These are phyloP conservation scores for Sordariomycetes sp. DNA, from an alignment of 2,329 filamentous ascomycete species.

Conservation along the genomic window DNA sequence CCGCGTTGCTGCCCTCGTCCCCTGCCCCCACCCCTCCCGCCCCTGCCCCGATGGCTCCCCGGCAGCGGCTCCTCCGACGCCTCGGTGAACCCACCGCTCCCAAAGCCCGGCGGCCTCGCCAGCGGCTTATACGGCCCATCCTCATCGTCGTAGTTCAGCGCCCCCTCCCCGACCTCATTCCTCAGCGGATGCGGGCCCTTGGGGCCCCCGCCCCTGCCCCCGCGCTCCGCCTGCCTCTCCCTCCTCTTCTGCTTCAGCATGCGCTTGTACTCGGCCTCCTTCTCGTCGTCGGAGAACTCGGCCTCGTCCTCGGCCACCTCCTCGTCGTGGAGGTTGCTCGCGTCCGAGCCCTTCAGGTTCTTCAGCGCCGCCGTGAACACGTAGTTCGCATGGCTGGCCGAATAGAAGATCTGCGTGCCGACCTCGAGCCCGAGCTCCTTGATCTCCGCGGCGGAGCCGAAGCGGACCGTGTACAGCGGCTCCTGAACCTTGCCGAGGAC, in stretches of 20 bases:
- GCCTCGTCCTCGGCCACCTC: slow-evolving; percentile 77
- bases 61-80: slow-evolving; percentile 26
- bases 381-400: slow-evolving; percentile 65
- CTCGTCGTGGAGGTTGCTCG: slow-evolving; percentile 90
- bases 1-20: slow-evolving; percentile 28
- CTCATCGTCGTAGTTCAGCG: slow-evolving; percentile 58
- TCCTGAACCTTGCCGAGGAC: slow-evolving; percentile 77
- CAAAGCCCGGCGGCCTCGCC: slow-evolving; percentile 49
- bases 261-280: slow-evolving; percentile 73
- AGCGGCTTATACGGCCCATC: slow-evolving; percentile 65
- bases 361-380: slow-evolving; percentile 81
- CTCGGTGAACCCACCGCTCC: slow-evolving; percentile 33
- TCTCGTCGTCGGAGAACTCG: slow-evolving; percentile 95
- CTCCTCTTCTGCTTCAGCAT: slow-evolving; percentile 56
- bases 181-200: slow-evolving; percentile 25
- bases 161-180: slow-evolving; percentile 26
- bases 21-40: slow-evolving; percentile 32
- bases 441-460: slow-evolving; percentile 59
- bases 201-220: slow-evolving; percentile 17
- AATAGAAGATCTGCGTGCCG: slow-evolving; percentile 66
- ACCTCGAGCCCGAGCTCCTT: slow-evolving; percentile 53
- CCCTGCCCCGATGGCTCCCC: slow-evolving; percentile 20
- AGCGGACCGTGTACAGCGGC: slow-evolving; percentile 76
- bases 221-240: slow-evolving; percentile 21
- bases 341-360: slow-evolving; percentile 77